These are phyloP conservation scores for Fusarium miscanthi DNA, from an alignment of 2,329 filamentous ascomycete genomes.

Conservation along the genomic window DNA sequence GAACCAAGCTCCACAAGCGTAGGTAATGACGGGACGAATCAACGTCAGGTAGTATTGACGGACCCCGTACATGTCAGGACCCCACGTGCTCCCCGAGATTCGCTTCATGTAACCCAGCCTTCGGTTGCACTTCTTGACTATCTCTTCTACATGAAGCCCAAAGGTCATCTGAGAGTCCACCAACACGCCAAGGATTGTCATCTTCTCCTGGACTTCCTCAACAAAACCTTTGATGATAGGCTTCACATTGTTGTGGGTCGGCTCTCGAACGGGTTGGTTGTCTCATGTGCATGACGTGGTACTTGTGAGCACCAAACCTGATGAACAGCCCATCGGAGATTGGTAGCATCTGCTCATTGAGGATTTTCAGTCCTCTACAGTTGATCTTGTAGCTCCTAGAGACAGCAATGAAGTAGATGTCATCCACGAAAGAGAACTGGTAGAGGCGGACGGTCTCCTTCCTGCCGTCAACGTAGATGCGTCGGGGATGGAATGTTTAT, in stretches of 20 bases:
- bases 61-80: not conserved
- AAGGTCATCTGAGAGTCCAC: constrained; percentile 7
- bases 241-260: not conserved
- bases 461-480: not conserved
- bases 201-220: not conserved
- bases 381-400: constrained; percentile 8
- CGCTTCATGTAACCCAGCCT: not conserved
- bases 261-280: not conserved
- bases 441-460: not conserved
- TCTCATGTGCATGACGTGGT: constrained; percentile 17
- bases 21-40: constrained; percentile 9
- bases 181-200: not conserved
- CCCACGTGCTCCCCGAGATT: constrained; percentile 15
- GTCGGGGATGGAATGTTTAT: not conserved
- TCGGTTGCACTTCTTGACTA: not conserved
- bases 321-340: not conserved
- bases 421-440: constrained; percentile 12
- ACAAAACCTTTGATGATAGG: not conserved
- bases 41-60: constrained; percentile 10
- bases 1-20: constrained; percentile 26
- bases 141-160: not conserved
- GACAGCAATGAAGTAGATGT: constrained; percentile 10
- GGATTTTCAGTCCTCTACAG: not conserved
- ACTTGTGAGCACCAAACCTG: constrained; percentile 11
- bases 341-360: not conserved